Conservation (phyloP, 805 yeast genomes). For the Candida oleophila region DNA sequence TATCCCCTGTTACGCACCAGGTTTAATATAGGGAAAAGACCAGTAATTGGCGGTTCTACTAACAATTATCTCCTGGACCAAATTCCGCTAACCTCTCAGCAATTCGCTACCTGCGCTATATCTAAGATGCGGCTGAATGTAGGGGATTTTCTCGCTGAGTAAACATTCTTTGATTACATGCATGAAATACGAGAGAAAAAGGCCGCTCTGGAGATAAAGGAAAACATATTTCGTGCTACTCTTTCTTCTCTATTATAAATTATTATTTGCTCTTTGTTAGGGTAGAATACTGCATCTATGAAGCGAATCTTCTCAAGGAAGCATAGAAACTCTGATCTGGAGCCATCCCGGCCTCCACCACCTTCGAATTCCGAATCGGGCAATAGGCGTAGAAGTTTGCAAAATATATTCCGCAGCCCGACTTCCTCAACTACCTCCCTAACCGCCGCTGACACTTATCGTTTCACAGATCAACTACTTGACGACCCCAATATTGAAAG, state of each 20-base stretch:
- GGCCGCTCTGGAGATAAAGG: background rate
- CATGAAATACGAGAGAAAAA: background rate
- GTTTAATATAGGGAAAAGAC: background rate
- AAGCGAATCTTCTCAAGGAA: conserved; percentile 2
- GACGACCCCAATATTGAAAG: background rate
- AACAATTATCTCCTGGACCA: background rate
- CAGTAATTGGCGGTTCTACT: background rate
- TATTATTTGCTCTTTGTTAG: no score
- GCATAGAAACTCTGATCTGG: conserved; percentile 4
- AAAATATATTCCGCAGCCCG: background rate
- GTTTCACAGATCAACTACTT: background rate
- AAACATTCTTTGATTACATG: background rate
- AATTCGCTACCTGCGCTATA: background rate
- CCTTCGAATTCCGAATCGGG: background rate
- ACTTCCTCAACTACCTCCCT: background rate
- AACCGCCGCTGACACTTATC: background rate
- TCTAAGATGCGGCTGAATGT: background rate
- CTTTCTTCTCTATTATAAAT: no score
- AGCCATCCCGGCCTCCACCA: conserved; percentile 1
- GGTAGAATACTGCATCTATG: no score
- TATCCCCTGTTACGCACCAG: no score
- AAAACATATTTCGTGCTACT: no score
- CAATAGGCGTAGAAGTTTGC: background rate
- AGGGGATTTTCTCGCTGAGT: background rate
- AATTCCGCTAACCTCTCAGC: background rate